Evolutionary conservation across 768 basidiomycete species (phyloP).

Genomic region (Tricholoma saponaceum): DNA sequence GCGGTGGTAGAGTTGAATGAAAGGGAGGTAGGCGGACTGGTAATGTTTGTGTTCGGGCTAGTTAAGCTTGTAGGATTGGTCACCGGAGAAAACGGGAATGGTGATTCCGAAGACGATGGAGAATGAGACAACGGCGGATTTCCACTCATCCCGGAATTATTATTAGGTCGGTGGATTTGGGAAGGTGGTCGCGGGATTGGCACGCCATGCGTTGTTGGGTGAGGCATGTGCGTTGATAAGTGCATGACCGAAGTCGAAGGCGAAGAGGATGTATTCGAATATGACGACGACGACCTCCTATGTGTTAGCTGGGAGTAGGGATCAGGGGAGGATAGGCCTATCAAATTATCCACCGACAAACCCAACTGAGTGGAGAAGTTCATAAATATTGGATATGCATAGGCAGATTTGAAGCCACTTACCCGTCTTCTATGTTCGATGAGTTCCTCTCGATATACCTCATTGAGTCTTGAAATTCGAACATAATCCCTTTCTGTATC

Average conservation of each 20-base stretch:
- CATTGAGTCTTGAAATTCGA: constrained; percentile 69
- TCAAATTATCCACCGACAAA: constrained; percentile 73
- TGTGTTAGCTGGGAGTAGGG: constrained; percentile 72
- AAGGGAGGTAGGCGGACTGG: constrained; percentile 69
- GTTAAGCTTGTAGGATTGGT: constrained; percentile 51
- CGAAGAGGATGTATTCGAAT: constrained; percentile 34
- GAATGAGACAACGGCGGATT: constrained; percentile 66
- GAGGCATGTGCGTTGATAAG: constrained; percentile 26
- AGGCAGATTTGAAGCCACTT: constrained; percentile 27
- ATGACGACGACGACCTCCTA: constrained; percentile 44
- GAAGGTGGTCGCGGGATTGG: constrained; percentile 75
- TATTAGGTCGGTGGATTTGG: constrained; percentile 53
- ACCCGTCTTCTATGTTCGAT: constrained; percentile 74
- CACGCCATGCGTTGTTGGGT: constrained; percentile 47
- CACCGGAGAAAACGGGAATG: constrained; percentile 63
- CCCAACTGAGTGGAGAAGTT: constrained; percentile 46
- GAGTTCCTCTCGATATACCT: constrained; percentile 81
- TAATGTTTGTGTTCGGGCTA: constrained; percentile 60
- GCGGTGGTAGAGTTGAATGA: constrained; percentile 42
- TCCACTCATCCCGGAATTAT: constrained; percentile 42
- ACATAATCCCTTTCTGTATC: constrained; percentile 78
- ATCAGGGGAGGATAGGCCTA: constrained; percentile 64
- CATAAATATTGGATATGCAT: constrained; percentile 7
- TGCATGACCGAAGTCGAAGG: constrained; percentile 43
- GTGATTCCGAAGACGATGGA: constrained; percentile 61